These are phyloP conservation scores for Candida easanensis DNA, from an alignment of 805 yeast species.

Conservation along the genomic window DNA sequence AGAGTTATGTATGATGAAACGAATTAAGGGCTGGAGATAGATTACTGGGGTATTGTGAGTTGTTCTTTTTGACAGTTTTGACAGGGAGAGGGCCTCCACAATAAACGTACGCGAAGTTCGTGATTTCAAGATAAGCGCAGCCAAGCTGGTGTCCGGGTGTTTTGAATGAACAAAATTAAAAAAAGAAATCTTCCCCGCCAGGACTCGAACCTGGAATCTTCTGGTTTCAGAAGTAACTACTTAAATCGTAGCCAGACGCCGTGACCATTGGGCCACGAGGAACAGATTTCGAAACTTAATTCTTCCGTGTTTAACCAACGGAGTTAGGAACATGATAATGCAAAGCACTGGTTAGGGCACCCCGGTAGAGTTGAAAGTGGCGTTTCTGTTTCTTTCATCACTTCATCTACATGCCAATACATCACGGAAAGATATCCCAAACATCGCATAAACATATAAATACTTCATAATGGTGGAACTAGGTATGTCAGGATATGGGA, in stretches of 20 bases:
- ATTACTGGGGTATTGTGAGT: too few species aligned
- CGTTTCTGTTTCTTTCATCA: too few species aligned
- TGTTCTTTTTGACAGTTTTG: too few species aligned
- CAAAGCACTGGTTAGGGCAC: too few species aligned
- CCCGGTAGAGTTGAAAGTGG: too few species aligned
- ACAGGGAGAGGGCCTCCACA: too few species aligned
- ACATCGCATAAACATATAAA: neutral
- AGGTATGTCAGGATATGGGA: neutral
- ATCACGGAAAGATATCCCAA: neutral
- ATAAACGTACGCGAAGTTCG: too few species aligned
- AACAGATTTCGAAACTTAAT: slow-evolving; percentile 33
- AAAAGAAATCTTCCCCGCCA: slow-evolving; percentile 32
- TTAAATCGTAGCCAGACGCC: slow-evolving; percentile 68
- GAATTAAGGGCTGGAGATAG: too few species aligned
- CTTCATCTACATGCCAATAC: neutral
- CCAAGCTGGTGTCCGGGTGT: slow-evolving; percentile 4
- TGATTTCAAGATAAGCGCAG: too few species aligned
- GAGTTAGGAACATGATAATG: too few species aligned
- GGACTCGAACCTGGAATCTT: slow-evolving; percentile 36
- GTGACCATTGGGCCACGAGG: slow-evolving; percentile 78
- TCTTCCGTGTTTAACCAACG: too few species aligned
- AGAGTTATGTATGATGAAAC: too few species aligned
- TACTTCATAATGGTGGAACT: slow-evolving; percentile 1
- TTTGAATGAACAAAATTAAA: neutral
- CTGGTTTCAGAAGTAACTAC: slow-evolving; percentile 40